Evolutionary conservation across 1,284 basidiomycete genomes (phyloP), one percentile per base, ranked within the genome.

Genomic region (Pholiota adiposa): DNA sequence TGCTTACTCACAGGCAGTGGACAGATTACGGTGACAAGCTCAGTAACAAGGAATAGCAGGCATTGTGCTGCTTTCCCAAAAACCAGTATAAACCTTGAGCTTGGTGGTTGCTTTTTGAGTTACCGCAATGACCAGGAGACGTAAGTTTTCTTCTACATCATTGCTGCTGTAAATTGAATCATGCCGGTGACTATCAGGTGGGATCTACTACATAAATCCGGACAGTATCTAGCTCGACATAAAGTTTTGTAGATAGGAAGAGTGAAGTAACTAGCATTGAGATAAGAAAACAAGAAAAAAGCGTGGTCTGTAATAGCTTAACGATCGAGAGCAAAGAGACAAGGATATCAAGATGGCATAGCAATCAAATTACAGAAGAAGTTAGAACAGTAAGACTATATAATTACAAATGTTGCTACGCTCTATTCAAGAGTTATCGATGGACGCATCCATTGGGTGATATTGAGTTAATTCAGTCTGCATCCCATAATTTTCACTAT

Each of bases 401-500:
- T 11, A 25, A 50, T 50, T 50, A 50, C 48, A 50, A 23, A 34
- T 31, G 18, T 33, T 0, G 29, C 48, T 50, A 34, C n/a, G 18
- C 6, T 50, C 9, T 50, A 34, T 31, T 33, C 7, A 31, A 50
- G 33, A n/a, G 29, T 27, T 29, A 50, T 33, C 29, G n/a, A 34
- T 33, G 14, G 19, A 34, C 7, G 19, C 8, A 50, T 21, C 6
- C 19, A 50, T 34, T 18, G 48, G 1, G 7, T 19, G n/a, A 19
- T 0, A 12, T n/a, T n/a, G 33, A 14, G 25, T 50, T 46, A 56
- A 21, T 33, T 27, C 33, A 50, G 16, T 8, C 34, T 63, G 54
- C 67, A 70, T 14, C 69, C 69, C 19, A 67, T 59, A 48, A 70
- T 65, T 62, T 64, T 64, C 51, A 70, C 69, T 70, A 43, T 5